Evolutionary conservation across 805 yeast species (phyloP), one percentile per base, ranked within the genome.

Genomic region (Pachysolen tannophilus): DNA sequence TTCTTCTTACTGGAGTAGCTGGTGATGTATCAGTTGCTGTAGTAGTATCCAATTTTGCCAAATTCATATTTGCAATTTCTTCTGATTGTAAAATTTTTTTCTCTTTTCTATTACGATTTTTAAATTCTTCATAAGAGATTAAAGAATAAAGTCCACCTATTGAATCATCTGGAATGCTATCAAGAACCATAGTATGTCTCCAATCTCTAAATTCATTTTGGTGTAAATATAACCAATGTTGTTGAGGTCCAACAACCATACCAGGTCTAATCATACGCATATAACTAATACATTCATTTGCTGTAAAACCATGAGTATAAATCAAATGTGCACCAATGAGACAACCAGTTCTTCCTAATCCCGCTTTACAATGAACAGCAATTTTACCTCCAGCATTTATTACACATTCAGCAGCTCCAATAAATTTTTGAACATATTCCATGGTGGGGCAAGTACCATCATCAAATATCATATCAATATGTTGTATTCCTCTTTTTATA

Each of bases 211-310:
- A 92, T 47, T 88, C 96, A 56, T 86, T 80, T 58, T 92, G 98
- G 55, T 92, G 96, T 43, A 92, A 69, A 53, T 92, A 92, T 40
- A 92, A 68, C 98, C 98, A 92, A 62, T 92, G 98, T 56, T 92
- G 98, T 58, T 92, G 98, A 2, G 98, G 98, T 0, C 98, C 98
- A 20, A 92, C 98, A n/a, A 92, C 97, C 98, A 92, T 92, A 28
- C 98, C 98, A 0, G 98, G 98, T 46, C 98, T 75, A 43, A 92
- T 70, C 74, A 92, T 83, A 56, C 98, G 72, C 90, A 92, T 83
- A 53, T 87, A 92, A 2, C 90, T 95, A 48, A 92, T 92, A 58
- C 95, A 92, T 58, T 92, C 98, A 54, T 75, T 82, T 3, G 98
- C 98, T 4, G 97, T 92, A 54, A 92, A 92, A 0, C 97, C 97